Conservation (phyloP, 1,139 yeast genomes). For the Zygoascus hellenicus region DNA sequence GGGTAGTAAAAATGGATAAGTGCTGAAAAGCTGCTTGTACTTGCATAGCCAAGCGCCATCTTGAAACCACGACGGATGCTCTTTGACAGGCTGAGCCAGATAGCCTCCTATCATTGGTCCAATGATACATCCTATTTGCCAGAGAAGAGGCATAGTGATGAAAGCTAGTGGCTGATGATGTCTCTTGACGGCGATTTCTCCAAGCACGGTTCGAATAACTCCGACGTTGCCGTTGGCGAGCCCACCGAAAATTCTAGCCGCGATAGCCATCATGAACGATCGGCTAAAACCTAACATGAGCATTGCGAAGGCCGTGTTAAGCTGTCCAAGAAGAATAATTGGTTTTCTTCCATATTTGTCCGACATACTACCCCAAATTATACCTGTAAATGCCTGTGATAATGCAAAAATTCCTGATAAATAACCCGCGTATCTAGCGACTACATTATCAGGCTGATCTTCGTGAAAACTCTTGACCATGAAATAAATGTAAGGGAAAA, state of each 20-base stretch:
- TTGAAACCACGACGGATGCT: conserved; percentile 30
- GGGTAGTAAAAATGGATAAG: conserved; percentile 55
- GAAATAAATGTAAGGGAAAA: conserved; percentile 59
- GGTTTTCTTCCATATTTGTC: conserved; percentile 56
- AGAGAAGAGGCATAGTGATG: conserved; percentile 53
- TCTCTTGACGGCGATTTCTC: conserved; percentile 52
- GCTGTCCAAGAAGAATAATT: conserved; percentile 46
- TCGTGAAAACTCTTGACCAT: conserved; percentile 54
- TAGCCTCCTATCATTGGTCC: conserved; percentile 56
- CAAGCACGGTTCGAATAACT: conserved; percentile 54
- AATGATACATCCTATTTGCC: conserved; percentile 51
- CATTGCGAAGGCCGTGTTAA: conserved; percentile 46
- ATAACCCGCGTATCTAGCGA: conserved; percentile 54
- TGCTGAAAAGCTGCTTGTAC: conserved; percentile 32
- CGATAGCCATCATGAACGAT: conserved; percentile 46
- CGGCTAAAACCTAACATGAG: conserved; percentile 49
- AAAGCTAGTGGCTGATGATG: conserved; percentile 59
- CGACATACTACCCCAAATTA: conserved; percentile 54
- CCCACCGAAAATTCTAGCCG: conserved; percentile 50
- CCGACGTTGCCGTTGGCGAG: conserved; percentile 58
- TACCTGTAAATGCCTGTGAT: conserved; percentile 49
- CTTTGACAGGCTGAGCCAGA: conserved; percentile 35
- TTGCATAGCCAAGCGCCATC: conserved; percentile 9
- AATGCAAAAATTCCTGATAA: conserved; percentile 51
- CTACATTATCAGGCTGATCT: conserved; percentile 42